Evolutionary conservation across 2,329 filamentous ascomycete genomes (phyloP).

Genomic region (Diaporthe humulicola): DNA sequence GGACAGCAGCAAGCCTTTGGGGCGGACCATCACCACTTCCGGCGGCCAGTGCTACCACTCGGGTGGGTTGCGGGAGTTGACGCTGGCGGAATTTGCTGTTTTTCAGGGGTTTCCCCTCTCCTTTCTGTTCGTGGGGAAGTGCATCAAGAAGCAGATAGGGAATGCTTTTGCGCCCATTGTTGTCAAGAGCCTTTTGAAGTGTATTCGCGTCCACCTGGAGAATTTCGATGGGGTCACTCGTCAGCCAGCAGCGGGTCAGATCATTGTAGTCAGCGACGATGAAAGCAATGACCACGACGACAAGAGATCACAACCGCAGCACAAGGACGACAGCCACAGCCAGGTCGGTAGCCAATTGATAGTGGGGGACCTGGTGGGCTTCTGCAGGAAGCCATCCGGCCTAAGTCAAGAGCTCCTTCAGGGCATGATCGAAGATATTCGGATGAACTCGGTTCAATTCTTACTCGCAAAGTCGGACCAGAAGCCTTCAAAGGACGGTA

Average conservation of each 20-base stretch:
- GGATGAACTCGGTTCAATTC: background rate
- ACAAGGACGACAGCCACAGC: background rate
- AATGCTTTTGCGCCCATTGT: conserved; percentile 81
- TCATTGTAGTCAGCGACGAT: conserved; percentile 29
- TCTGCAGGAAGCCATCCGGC: background rate
- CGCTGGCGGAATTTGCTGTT: conserved; percentile 74
- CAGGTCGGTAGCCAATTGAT: too few species aligned
- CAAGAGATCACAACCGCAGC: background rate
- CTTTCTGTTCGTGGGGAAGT: conserved; percentile 67
- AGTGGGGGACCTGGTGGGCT: background rate
- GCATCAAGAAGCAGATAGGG: conserved; percentile 76
- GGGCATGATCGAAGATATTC: background rate
- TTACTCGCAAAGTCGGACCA: background rate
- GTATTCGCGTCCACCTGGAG: conserved; percentile 61
- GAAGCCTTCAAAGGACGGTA: background rate
- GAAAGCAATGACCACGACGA: background rate
- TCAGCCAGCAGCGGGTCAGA: background rate
- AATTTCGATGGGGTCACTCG: conserved; percentile 54
- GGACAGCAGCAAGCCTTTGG: conserved; percentile 61
- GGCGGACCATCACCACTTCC: conserved; percentile 74
- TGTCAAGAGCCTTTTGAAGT: conserved; percentile 63
- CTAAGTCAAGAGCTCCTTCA: background rate
- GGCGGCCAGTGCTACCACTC: conserved; percentile 76
- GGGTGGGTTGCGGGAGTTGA: conserved; percentile 73
- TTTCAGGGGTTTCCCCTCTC: conserved; percentile 77